These are phyloP conservation scores for Aspergillus coremiiformis DNA, from an alignment of 495 filamentous ascomycete genomes.

Conservation along the genomic window DNA sequence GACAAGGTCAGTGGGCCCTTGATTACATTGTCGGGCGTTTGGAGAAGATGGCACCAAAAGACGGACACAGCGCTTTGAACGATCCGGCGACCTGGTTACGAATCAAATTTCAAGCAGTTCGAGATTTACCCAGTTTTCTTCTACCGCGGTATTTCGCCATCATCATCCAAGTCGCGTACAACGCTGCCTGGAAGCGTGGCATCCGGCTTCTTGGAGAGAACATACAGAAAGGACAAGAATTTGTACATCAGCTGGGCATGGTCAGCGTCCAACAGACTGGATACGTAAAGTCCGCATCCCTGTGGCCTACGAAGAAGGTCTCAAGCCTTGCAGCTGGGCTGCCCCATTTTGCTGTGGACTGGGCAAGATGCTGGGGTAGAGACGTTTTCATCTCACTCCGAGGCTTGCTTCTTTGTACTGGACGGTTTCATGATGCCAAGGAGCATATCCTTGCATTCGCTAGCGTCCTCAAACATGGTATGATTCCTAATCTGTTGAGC, in stretches of 20 bases:
- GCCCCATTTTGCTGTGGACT: constrained; percentile 89
- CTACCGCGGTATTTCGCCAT: constrained; percentile 90
- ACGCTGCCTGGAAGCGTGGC: constrained; percentile 68
- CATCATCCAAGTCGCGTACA: constrained; percentile 78
- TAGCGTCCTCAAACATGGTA: constrained; percentile 94
- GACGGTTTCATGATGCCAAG: constrained; percentile 76
- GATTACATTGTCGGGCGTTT: constrained; percentile 79
- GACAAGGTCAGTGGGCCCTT: constrained; percentile 89
- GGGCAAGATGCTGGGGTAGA: constrained; percentile 95
- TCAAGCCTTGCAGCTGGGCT: constrained; percentile 87
- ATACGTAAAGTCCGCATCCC: constrained; percentile 76
- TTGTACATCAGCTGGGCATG: constrained; percentile 78
- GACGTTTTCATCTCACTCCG: constrained; percentile 95
- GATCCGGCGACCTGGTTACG: constrained; percentile 70
- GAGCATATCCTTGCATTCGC: constrained; percentile 96
- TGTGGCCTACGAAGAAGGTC: constrained; percentile 78
- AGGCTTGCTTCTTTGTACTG: constrained; percentile 81
- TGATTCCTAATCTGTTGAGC: constrained; percentile 92
- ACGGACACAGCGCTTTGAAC: constrained; percentile 50
- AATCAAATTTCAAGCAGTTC: constrained; percentile 75
- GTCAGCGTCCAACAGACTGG: constrained; percentile 87
- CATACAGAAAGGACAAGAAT: constrained; percentile 71
- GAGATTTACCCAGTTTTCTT: constrained; percentile 77
- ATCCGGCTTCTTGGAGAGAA: constrained; percentile 71
- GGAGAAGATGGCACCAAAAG: constrained; percentile 57